Base-by-base conservation (phyloP, 2,329 filamentous ascomycete species). In the Venturia aucupariae region DNA sequence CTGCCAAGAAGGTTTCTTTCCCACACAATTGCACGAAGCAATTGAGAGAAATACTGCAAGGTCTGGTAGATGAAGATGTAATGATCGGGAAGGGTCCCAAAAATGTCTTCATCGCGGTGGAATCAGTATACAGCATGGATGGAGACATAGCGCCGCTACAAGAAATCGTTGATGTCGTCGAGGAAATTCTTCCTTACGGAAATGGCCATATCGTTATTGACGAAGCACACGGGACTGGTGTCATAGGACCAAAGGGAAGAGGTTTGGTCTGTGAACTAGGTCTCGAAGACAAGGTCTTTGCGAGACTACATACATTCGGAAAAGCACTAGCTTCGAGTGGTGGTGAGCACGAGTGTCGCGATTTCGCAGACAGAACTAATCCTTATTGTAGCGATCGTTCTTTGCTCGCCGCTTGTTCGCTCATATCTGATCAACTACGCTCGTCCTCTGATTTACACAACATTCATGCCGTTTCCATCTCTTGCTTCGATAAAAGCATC, bases 401-500 rank as follows among this genome's bases (percentile, higher is more conserved):
- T 91, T 0, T 89, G 86, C 70, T 84, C 84, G 1, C 72, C 80
- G 0, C 74, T 81, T 0, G 82, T 85, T 0, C 78, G 86, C 30
- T 75, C 83, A 1, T 90, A 90, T 67, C 78, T 91, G 62, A 82
- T 90, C 73, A 91, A 92, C 70, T 91, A 91, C 70, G 87, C 88
- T 0, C 83, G 88, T n/a, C 86, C 83, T 1, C 75, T 91, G 51
- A 90, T 91, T 64, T 92, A 90, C 72, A 90, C 88, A 0, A 90
- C 88, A 0, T 86, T 87, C 38, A 81, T 89, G 75, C 81, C 84
- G 0, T 84, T 84, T 48, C 83, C 86, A 0, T 79, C 81, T 1
- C 78, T 89, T 1, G 82, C 82, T 0, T 81, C 81, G 17, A 86
- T 89, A 62, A 76, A 79, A 51, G 78, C 82, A 0, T 79, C 81